Conservation (phyloP, 306 rosid species). For the Corylus americana region DNA sequence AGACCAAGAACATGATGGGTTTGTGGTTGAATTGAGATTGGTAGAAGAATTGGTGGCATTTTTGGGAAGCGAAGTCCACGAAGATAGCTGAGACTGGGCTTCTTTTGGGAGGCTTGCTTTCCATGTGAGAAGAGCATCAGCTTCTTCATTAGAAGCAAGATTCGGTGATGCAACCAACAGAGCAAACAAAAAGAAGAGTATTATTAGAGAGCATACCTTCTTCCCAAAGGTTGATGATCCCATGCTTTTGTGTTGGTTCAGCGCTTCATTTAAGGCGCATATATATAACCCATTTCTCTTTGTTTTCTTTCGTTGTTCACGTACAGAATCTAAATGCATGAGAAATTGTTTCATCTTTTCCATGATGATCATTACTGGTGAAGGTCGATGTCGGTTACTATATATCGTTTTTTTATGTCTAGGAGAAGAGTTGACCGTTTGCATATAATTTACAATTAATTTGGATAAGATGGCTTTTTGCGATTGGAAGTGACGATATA, state of each 20-base stretch:
- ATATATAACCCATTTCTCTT: too few relatives aligned
- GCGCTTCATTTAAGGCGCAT: too few relatives aligned
- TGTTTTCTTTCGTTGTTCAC: too few relatives aligned
- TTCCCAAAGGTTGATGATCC: constrained; percentile 6
- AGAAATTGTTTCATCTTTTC: too few relatives aligned
- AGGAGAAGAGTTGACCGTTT: too few relatives aligned
- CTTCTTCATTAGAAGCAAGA: constrained; percentile 17
- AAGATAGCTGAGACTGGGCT: constrained; percentile 1
- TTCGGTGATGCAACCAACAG: not conserved
- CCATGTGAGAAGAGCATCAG: constrained; percentile 39
- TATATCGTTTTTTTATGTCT: too few relatives aligned
- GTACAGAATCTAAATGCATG: too few relatives aligned
- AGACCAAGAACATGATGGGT: constrained; percentile 34
- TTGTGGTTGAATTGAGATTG: constrained; percentile 11
- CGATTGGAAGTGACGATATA: too few relatives aligned
- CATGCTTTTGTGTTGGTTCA: not conserved
- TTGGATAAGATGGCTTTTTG: too few relatives aligned
- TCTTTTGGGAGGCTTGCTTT: constrained; percentile 21
- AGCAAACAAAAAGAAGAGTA: constrained; percentile 13
- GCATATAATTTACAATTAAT: too few relatives aligned
- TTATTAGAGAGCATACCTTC: not conserved
- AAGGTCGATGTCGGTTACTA: too few relatives aligned
- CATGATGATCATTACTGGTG: too few relatives aligned
- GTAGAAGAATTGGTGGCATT: not conserved
- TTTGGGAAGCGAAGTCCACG: constrained; percentile 15